Evolutionary conservation across 2,329 filamentous ascomycete genomes (phyloP).

Genomic region (Didymella keratinophila): DNA sequence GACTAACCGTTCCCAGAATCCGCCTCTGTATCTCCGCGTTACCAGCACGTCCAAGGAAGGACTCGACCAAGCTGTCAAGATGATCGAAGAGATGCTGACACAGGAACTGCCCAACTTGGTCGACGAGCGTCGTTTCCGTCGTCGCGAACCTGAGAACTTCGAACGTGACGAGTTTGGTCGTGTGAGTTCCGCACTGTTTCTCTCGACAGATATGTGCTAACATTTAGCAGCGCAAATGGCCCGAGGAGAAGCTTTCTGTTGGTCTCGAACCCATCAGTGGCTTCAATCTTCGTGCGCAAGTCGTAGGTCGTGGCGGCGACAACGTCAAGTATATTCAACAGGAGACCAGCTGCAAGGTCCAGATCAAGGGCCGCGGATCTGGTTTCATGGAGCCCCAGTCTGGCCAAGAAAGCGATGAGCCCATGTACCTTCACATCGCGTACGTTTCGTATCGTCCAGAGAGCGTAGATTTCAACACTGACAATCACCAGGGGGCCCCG

Average conservation of each 20-base stretch:
- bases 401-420: constrained; percentile 89
- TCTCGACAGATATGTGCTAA: neutral
- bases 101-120: constrained; percentile 95
- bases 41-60: constrained; percentile 92
- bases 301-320: constrained; percentile 90
- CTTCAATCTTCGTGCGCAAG: constrained; percentile 95
- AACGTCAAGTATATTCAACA: constrained; percentile 99
- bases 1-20: constrained; percentile 67
- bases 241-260: constrained; percentile 92
- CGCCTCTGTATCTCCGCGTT: constrained; percentile 92
- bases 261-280: constrained; percentile 88
- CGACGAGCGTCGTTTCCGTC: constrained; percentile 89
- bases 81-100: constrained; percentile 95
- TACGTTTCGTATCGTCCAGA: constrained; percentile 57
- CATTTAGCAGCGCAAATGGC: constrained; percentile 90
- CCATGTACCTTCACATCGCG: constrained; percentile 97
- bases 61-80: constrained; percentile 84
- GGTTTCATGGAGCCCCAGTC: constrained; percentile 91
- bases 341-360: constrained; percentile 92
- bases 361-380: constrained; percentile 96
- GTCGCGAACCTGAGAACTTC: constrained; percentile 78
- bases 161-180: constrained; percentile 92
- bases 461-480: constrained; percentile 17
- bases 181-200: constrained; percentile 60
- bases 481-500: constrained; percentile 75